Percentiles rank a stretch among this genome's conserved stretches.
Evolutionary conservation across 2,329 filamentous ascomycete species (phyloP).

Genomic region (Nakataea oryzae): DNA sequence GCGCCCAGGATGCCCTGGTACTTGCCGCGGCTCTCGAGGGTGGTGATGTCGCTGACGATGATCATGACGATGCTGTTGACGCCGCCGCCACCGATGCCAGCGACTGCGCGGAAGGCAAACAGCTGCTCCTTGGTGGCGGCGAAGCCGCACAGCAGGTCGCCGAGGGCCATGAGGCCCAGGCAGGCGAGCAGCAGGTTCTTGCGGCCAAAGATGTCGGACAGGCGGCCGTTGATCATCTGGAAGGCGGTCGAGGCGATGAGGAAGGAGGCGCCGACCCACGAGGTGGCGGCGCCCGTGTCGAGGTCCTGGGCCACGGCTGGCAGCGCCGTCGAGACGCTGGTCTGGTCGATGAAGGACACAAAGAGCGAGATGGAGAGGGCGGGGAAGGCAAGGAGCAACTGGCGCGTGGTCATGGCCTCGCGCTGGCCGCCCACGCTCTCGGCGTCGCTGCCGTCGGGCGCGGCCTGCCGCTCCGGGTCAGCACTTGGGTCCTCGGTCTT

Average conservation of each 20-base stretch:
- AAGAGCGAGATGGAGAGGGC: conserved; percentile 41
- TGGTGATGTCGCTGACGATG: conserved; percentile 50
- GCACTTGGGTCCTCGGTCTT: too few species aligned
- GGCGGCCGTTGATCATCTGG: conserved; percentile 51
- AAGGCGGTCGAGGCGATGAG: conserved; percentile 51
- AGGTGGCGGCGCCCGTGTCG: conserved; percentile 35
- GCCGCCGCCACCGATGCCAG: conserved; percentile 52
- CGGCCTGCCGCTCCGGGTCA: neutral
- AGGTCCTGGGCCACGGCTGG: conserved; percentile 40
- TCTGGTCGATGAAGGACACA: conserved; percentile 47
- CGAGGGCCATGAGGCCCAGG: conserved; percentile 39
- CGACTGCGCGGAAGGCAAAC: conserved; percentile 48
- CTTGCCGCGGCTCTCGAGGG: conserved; percentile 46
- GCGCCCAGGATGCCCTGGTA: conserved; percentile 33
- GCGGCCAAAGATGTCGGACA: conserved; percentile 51
- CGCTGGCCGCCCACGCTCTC: conserved; percentile 34
- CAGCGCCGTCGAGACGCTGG: conserved; percentile 39
- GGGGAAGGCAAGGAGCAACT: conserved; percentile 39
- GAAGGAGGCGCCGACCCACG: conserved; percentile 42
- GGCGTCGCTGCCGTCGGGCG: neutral
- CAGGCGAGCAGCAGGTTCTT: conserved; percentile 47
- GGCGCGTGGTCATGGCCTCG: conserved; percentile 40
- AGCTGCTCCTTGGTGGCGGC: conserved; percentile 44
- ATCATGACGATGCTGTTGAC: conserved; percentile 50
- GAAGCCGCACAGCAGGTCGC: conserved; percentile 49